Percentiles rank a stretch among this genome's conserved stretches.
These are phyloP conservation scores for Trichosporon inkin DNA, from an alignment of 1,284 basidiomycete species.

Conservation along the genomic window DNA sequence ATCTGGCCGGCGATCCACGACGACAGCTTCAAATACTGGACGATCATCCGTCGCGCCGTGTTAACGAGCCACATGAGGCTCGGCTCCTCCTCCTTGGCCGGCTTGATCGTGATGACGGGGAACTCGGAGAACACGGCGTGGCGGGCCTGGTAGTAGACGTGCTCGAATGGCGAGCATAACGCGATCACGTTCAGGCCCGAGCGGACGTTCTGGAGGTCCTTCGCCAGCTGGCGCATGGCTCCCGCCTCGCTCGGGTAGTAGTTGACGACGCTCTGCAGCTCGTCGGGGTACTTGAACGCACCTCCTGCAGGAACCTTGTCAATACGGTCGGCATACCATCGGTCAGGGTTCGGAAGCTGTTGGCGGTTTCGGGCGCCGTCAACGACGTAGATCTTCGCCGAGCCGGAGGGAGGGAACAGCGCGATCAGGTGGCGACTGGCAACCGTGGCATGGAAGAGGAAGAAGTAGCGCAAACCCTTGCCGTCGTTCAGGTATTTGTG, in stretches of 20 bases:
- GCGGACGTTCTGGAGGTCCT: constrained; percentile 65
- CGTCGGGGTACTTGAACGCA: constrained; percentile 64
- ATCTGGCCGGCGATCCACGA: constrained; percentile 77
- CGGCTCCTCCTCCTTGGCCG: constrained; percentile 60
- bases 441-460: constrained; percentile 84
- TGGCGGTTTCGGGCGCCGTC: constrained; percentile 83
- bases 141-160: constrained; percentile 74
- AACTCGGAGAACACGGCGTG: constrained; percentile 74
- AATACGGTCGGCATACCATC: constrained; percentile 62
- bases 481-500: constrained; percentile 75
- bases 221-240: constrained; percentile 82
- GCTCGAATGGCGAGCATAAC: constrained; percentile 80
- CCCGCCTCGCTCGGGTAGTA: constrained; percentile 76
- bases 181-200: constrained; percentile 65
- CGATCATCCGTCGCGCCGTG: constrained; percentile 64
- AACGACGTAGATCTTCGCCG: constrained; percentile 78
- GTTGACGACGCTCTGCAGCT: constrained; percentile 64
- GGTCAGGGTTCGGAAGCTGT: constrained; percentile 69
- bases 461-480: constrained; percentile 68
- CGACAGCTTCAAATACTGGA: constrained; percentile 74
- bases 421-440: constrained; percentile 84
- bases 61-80: constrained; percentile 56
- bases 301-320: constrained; percentile 52
- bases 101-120: constrained; percentile 81
- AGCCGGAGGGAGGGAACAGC: constrained; percentile 71